Conservation (phyloP, 768 basidiomycete genomes). For the Rickenella mellea region DNA sequence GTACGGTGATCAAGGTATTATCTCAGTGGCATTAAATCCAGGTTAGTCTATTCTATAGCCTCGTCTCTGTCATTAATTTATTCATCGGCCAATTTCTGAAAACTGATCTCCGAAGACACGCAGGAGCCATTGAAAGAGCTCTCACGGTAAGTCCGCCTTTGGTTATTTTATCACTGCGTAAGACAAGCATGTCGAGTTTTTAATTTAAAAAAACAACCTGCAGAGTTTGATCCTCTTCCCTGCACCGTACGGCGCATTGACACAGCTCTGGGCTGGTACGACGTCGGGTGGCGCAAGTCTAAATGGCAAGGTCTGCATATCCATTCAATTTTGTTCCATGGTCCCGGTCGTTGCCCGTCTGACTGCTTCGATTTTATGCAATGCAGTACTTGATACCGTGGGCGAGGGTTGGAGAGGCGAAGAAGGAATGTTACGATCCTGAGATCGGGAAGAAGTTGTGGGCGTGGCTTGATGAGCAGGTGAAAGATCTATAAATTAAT, state of each 20-base stretch:
- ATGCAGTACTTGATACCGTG: constrained; percentile 3
- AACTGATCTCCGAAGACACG: constrained; percentile 15
- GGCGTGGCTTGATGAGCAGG: constrained; percentile 8
- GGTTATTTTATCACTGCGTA: no score
- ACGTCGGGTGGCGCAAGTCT: constrained; percentile 26
- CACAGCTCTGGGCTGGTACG: constrained; percentile 37
- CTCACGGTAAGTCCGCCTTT: no score
- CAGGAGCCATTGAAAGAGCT: background rate
- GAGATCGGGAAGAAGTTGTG: constrained; percentile 5
- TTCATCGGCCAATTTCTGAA: no score
- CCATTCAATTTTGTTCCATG: no score
- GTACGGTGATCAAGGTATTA: constrained; percentile 29
- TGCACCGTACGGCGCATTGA: constrained; percentile 23
- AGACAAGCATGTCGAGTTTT: no score
- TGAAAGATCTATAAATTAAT: constrained; percentile 5
- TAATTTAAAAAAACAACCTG: no score
- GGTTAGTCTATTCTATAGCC: constrained; percentile 12
- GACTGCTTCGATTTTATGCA: background rate
- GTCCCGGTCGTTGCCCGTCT: no score
- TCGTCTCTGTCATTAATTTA: background rate
- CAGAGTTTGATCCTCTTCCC: constrained; percentile 14
- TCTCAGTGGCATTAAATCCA: constrained; percentile 27
- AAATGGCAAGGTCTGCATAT: constrained; percentile 34
- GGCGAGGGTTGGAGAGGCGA: background rate
- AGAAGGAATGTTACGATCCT: background rate